phyloP scores from a whole-genome alignment of 148 eudicot species.

The Amaranthus hypochondriacus region DNA sequence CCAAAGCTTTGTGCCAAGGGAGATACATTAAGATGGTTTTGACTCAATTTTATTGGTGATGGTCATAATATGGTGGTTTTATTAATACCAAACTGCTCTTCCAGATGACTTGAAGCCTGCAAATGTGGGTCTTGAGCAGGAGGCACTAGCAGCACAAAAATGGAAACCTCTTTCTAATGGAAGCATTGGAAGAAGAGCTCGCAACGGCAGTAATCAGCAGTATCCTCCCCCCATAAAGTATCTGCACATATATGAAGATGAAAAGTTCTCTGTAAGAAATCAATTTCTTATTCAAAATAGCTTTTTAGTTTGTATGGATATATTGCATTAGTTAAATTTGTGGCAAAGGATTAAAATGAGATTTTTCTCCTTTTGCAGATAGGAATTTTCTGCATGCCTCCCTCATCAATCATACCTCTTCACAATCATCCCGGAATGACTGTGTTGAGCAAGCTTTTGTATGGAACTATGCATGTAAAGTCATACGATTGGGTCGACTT shows the following conservation, averaged over 20 bases:
- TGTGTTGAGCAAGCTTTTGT: conserved; percentile 91
- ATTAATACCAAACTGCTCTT: conserved; percentile 11
- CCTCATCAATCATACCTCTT: conserved; percentile 88
- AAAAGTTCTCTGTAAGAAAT: conserved; percentile 80
- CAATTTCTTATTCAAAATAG: not conserved
- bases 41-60: not conserved
- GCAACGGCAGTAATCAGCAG: conserved; percentile 51
- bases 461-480: conserved; percentile 73
- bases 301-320: not conserved
- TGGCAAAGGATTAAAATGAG: not conserved
- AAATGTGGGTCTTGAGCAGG: conserved; percentile 97
- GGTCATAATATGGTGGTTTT: not conserved
- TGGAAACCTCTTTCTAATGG: conserved; percentile 59
- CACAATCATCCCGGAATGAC: conserved; percentile 99
- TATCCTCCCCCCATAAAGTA: conserved; percentile 70
- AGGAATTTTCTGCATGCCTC: conserved; percentile 95
- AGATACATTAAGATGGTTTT: not conserved
- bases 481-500: conserved; percentile 89
- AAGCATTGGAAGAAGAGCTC: conserved; percentile 55
- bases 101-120: conserved; percentile 95
- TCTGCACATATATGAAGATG: conserved; percentile 80
- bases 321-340: not conserved
- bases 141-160: conserved; percentile 69
- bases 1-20: too few species aligned
- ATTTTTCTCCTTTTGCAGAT: conserved; percentile 50